Conservation (phyloP, 495 filamentous ascomycete species). For the Podospora sp. region DNA sequence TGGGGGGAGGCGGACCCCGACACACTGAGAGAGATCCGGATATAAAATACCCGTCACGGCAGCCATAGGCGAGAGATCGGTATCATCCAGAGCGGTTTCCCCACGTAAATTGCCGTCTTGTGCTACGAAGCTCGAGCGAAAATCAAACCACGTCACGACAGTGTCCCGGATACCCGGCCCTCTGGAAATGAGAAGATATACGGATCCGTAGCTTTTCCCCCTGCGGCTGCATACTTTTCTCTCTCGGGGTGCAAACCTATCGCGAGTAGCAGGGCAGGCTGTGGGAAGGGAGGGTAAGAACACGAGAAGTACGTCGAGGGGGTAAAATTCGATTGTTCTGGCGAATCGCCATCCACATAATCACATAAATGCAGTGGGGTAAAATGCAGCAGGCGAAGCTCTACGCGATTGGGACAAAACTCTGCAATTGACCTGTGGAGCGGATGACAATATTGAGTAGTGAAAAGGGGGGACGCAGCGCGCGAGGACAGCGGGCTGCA, state of each 20-base stretch:
- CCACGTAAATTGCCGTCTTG: background rate
- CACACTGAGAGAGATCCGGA: background rate
- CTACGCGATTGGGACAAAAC: constrained; percentile 17
- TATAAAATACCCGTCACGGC: background rate
- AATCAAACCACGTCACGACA: background rate
- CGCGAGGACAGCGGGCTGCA: background rate
- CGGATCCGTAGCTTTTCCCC: no score
- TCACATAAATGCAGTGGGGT: constrained; percentile 1
- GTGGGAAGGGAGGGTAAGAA: constrained; percentile 1
- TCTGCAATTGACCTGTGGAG: constrained; percentile 9
- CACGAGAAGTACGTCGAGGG: background rate
- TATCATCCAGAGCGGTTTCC: background rate
- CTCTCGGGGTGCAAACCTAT: background rate
- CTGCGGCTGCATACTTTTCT: background rate
- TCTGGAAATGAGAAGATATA: background rate
- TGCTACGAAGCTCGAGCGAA: background rate
- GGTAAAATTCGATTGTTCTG: constrained; percentile 3
- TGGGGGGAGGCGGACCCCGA: background rate
- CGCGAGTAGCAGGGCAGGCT: constrained; percentile 26
- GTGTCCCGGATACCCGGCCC: background rate
- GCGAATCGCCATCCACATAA: background rate
- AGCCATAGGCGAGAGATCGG: background rate
- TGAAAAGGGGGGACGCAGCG: background rate
- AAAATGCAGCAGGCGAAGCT: background rate
- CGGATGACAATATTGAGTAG: background rate